These are phyloP conservation scores for Ustilago hordei DNA, from an alignment of 1,284 basidiomycete species.

Conservation along the genomic window DNA sequence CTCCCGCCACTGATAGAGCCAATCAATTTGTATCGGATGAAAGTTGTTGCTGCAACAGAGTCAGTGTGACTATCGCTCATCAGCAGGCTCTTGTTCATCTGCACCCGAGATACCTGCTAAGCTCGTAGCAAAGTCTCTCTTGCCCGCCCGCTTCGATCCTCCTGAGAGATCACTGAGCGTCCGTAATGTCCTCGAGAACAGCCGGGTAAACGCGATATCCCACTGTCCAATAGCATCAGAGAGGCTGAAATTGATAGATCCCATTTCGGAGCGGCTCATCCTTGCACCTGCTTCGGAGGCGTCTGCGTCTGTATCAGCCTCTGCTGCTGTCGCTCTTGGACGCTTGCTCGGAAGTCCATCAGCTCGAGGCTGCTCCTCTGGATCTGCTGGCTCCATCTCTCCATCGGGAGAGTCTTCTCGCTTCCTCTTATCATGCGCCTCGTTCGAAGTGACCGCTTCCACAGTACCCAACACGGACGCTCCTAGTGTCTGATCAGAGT, in stretches of 20 bases:
- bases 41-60: neutral
- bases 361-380: constrained; percentile 17
- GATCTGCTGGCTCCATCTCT: neutral
- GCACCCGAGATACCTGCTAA: constrained; percentile 29
- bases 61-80: constrained; percentile 13
- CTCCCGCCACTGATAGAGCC: neutral
- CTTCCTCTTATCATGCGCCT: constrained; percentile 24
- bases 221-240: constrained; percentile 44
- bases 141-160: constrained; percentile 8
- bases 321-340: constrained; percentile 17
- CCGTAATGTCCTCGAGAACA: constrained; percentile 46
- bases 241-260: constrained; percentile 37
- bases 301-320: constrained; percentile 13
- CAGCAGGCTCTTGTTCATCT: constrained; percentile 28
- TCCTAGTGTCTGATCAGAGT: constrained; percentile 26
- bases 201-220: constrained; percentile 50
- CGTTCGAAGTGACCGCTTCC: constrained; percentile 20
- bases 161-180: constrained; percentile 50
- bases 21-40: neutral
- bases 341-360: constrained; percentile 34
- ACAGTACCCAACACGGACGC: constrained; percentile 39
- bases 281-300: constrained; percentile 19
- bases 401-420: constrained; percentile 10
- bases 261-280: constrained; percentile 42
- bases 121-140: constrained; percentile 22